Conservation (phyloP, 345 rosid genomes). For the Eucalyptus regnans region DNA sequence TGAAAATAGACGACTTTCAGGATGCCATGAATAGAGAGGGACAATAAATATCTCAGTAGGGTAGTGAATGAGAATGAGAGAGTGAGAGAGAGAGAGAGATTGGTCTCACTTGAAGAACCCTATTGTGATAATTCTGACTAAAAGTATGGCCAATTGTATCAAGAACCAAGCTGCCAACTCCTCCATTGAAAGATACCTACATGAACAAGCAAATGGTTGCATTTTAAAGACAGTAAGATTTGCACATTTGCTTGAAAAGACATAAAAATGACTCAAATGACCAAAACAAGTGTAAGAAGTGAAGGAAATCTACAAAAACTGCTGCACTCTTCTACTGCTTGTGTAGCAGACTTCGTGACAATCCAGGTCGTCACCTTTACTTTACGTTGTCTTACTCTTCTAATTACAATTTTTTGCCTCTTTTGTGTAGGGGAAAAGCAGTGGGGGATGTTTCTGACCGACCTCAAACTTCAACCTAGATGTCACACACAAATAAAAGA, state of each 20-base stretch:
- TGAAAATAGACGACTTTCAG: not conserved
- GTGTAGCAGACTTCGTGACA: not conserved
- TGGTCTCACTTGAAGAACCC: slow-evolving; percentile 62
- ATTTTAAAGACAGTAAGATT: not conserved
- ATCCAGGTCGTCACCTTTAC: not conserved
- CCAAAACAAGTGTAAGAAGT: not conserved
- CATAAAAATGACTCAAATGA: not conserved
- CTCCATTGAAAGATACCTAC: slow-evolving; percentile 82
- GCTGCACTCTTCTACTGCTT: not conserved
- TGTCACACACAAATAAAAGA: not conserved
- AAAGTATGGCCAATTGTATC: slow-evolving; percentile 79
- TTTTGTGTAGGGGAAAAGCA: not conserved
- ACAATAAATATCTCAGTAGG: not conserved
- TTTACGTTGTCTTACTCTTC: not conserved
- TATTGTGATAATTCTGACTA: slow-evolving; percentile 65
- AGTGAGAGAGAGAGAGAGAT: not conserved
- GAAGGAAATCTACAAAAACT: not conserved
- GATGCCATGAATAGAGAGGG: not conserved
- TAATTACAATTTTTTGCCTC: not conserved
- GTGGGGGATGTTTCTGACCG: not conserved
- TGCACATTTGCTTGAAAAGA: not conserved
- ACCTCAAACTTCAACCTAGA: not conserved
- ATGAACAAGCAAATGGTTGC: not conserved
- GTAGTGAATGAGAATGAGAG: not conserved
- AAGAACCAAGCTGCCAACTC: slow-evolving; percentile 67